A percentile compares a stretch with the other conserved stretches of the same genome.
Evolutionary conservation across 306 rosid species (phyloP).

Genomic region (Datisca glomerata): DNA sequence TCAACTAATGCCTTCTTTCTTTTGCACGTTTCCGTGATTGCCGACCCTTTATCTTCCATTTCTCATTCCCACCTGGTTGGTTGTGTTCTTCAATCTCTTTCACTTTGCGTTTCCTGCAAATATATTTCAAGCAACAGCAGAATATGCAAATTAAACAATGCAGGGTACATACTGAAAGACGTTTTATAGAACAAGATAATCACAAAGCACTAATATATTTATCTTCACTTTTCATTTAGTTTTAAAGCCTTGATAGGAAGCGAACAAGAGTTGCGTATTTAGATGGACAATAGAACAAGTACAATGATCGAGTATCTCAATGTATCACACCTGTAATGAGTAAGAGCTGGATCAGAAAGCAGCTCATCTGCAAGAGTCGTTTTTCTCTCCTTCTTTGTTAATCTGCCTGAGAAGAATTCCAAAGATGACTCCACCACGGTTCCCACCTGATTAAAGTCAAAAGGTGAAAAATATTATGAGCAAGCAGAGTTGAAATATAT

Average conservation of each 20-base stretch:
- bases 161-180: background rate
- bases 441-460: conserved; percentile 47
- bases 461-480: background rate
- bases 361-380: conserved; percentile 56
- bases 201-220: too few species aligned
- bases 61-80: conserved; percentile 55
- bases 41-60: conserved; percentile 65
- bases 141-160: background rate
- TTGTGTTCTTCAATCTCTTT: conserved; percentile 61
- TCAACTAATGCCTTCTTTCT: too few species aligned
- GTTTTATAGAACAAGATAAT: too few species aligned
- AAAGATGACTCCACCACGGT: conserved; percentile 56
- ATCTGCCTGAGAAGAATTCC: conserved; percentile 60
- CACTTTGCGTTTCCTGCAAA: conserved; percentile 65
- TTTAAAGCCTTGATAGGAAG: too few species aligned
- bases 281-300: too few species aligned
- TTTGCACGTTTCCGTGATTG: conserved; percentile 52
- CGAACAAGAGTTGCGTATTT: too few species aligned
- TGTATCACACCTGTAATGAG: conserved; percentile 35
- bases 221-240: too few species aligned
- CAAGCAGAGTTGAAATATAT: conserved; percentile 2
- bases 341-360: conserved; percentile 35
- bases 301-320: background rate
- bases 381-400: conserved; percentile 78
- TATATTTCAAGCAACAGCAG: conserved; percentile 4